Evolutionary conservation across 2,329 filamentous ascomycete species (phyloP), one percentile per base, ranked within the genome.

Genomic region (Dothistroma pini): DNA sequence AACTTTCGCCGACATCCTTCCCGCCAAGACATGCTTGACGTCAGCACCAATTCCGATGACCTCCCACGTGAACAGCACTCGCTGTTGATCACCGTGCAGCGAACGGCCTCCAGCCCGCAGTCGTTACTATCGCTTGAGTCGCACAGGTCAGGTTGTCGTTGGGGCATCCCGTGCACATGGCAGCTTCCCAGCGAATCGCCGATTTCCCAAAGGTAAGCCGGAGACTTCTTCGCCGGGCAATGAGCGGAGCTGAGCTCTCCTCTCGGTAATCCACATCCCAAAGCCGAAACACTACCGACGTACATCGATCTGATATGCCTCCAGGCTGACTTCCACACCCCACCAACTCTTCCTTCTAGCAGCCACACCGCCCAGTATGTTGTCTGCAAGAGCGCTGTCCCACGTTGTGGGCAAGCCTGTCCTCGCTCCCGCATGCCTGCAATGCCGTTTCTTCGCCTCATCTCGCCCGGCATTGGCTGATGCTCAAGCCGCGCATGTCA

Each of bases 401-500:
- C 56, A 31, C 32, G 31, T 21, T n/a, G 41, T 49, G 29, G 44
- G 55, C 25, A 57, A 38, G 55, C 41, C 55, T 8, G 25, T 31
- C 53, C 34, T 47, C 38, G 53, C 50, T 5, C 51, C 58, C 34
- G 51, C 56, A 60, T 60, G 60, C 34, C 16, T 56, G 19, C 34
- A 29, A 48, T 56, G 74, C 67, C 78, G 79, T 54, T 63, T 67
- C 71, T 96, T 96, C 78, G 93, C 89, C 79, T 87, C 86, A 35
- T 86, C 84, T 44, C 77, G 57, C 22, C 56, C 61, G 4, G 56
- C 62, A 38, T 60, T 71, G 60, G 71, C 86, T 50, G 78, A 81
- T 34, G 81, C 83, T 69, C 86, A 85, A 65, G 80, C 81, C 63
- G 86, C 87, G 59, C 86, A 93, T 72, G 88, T 99, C 64, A 96